Percentiles rank a stretch among this genome's conserved stretches.
Evolutionary conservation across 2,329 filamentous ascomycete species (phyloP).

Genomic region (Rhynchosporium graminicola): DNA sequence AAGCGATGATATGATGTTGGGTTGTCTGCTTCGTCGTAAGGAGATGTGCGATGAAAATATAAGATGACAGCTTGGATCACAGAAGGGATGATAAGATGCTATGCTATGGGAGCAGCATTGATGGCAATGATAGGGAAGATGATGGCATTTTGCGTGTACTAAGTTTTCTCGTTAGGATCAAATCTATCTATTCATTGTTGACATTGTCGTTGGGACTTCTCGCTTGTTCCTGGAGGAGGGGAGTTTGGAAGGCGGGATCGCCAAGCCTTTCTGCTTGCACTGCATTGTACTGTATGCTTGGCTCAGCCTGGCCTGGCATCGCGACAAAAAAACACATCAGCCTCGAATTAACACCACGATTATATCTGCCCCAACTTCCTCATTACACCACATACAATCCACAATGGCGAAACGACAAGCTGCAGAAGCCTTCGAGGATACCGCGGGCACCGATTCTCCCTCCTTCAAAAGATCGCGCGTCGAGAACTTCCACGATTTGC

Average conservation of each 20-base stretch:
- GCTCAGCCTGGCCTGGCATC: background rate
- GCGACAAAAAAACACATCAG: slow-evolving; percentile 21
- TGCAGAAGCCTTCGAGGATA: slow-evolving; percentile 60
- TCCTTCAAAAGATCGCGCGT: slow-evolving; percentile 59
- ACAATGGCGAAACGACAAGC: slow-evolving; percentile 58
- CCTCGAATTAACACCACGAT: slow-evolving; percentile 3
- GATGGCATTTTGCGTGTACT: too few relatives aligned
- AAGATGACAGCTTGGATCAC: too few relatives aligned
- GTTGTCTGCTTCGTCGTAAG: background rate
- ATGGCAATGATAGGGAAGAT: too few relatives aligned
- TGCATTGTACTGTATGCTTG: slow-evolving; percentile 5
- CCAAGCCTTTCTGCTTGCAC: background rate
- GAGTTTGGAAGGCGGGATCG: background rate
- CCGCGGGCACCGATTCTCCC: slow-evolving; percentile 56
- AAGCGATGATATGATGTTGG: background rate
- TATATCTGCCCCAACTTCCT: background rate
- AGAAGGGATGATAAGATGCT: too few relatives aligned
- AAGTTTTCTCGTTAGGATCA: too few relatives aligned
- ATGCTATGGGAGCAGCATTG: too few relatives aligned
- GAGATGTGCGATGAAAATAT: too few relatives aligned
- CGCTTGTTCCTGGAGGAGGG: background rate
- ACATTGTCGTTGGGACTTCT: background rate
- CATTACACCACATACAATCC: background rate
- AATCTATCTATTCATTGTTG: too few relatives aligned
- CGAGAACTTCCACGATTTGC: slow-evolving; percentile 39